Percentiles rank a stretch among this genome's conserved stretches.
Conservation (phyloP, 768 basidiomycete species). For the Podaxis sp. region DNA sequence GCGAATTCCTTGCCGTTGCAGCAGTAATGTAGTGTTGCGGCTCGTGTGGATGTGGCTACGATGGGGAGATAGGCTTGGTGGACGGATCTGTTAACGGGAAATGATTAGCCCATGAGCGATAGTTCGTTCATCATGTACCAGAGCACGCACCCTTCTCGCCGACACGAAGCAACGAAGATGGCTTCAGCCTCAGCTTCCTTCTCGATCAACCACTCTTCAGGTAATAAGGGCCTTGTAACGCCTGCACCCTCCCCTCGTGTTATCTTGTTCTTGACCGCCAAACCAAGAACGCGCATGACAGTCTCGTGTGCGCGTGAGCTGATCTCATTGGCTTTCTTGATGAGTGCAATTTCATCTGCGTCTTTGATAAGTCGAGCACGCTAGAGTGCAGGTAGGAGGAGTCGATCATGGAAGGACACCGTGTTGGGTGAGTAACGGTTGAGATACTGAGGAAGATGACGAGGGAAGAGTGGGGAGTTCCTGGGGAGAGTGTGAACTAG, state of each 20-base stretch:
- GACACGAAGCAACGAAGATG: slow-evolving; percentile 86
- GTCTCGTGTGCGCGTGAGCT: slow-evolving; percentile 88
- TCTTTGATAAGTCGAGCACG: slow-evolving; percentile 79
- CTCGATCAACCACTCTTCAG: slow-evolving; percentile 85
- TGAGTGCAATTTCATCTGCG: slow-evolving; percentile 66
- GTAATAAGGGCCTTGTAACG: slow-evolving; percentile 53
- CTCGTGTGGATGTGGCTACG: slow-evolving; percentile 82
- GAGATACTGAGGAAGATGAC: slow-evolving; percentile 42
- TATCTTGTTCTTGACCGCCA: slow-evolving; percentile 61
- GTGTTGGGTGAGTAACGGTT: slow-evolving; percentile 33
- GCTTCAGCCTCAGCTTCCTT: slow-evolving; percentile 95
- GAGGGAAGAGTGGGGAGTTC: slow-evolving; percentile 51
- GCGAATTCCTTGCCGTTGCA: slow-evolving; percentile 88
- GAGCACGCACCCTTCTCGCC: slow-evolving; percentile 76
- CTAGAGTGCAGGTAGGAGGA: slow-evolving; percentile 80
- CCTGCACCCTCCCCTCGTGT: slow-evolving; percentile 43
- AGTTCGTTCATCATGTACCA: too few species aligned
- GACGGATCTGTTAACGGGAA: slow-evolving; percentile 51
- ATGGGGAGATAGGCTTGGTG: slow-evolving; percentile 94
- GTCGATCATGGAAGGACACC: slow-evolving; percentile 49
- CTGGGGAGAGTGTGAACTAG: slow-evolving; percentile 67
- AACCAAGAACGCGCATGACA: slow-evolving; percentile 88
- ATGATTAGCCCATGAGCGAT: neutral
- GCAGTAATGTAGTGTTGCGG: slow-evolving; percentile 92
- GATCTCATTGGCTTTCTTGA: slow-evolving; percentile 80